These are phyloP conservation scores for Nannizziopsis arthrosporioides DNA, from an alignment of 2,329 filamentous ascomycete genomes.

Conservation along the genomic window DNA sequence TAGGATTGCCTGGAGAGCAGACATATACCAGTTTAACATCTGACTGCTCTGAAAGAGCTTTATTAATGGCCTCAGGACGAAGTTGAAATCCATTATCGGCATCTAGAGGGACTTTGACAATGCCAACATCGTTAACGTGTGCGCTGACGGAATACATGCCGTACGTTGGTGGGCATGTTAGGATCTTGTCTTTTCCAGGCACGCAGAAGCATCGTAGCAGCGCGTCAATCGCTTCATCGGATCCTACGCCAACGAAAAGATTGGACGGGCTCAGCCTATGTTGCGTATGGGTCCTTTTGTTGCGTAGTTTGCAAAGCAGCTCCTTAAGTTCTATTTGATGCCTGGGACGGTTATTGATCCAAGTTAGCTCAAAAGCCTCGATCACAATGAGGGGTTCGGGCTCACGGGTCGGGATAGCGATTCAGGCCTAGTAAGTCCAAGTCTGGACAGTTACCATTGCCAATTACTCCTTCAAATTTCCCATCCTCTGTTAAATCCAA, in stretches of 20 bases:
- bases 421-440: constrained; percentile 74
- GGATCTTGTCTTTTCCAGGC: constrained; percentile 75
- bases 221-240: constrained; percentile 92
- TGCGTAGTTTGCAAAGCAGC: constrained; percentile 74
- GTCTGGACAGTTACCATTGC: constrained; percentile 35
- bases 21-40: constrained; percentile 82
- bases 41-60: constrained; percentile 50
- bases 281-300: constrained; percentile 64
- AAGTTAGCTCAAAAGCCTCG: not conserved
- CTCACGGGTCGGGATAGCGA: constrained; percentile 78
- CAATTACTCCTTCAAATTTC: constrained; percentile 36
- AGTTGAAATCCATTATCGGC: constrained; percentile 61
- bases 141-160: constrained; percentile 97
- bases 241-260: constrained; percentile 89
- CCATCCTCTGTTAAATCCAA: constrained; percentile 44
- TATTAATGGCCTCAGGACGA: constrained; percentile 56
- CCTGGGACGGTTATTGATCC: constrained; percentile 23
- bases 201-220: constrained; percentile 86
- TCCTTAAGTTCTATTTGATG: constrained; percentile 83
- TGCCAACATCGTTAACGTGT: constrained; percentile 78
- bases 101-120: constrained; percentile 76
- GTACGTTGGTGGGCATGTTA: constrained; percentile 93
- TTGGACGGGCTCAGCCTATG: constrained; percentile 65
- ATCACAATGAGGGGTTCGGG: constrained; percentile 6
- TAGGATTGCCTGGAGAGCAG: constrained; percentile 92